phyloP scores from a whole-genome alignment of 768 basidiomycete genomes.

The Calvatia gigantea region DNA sequence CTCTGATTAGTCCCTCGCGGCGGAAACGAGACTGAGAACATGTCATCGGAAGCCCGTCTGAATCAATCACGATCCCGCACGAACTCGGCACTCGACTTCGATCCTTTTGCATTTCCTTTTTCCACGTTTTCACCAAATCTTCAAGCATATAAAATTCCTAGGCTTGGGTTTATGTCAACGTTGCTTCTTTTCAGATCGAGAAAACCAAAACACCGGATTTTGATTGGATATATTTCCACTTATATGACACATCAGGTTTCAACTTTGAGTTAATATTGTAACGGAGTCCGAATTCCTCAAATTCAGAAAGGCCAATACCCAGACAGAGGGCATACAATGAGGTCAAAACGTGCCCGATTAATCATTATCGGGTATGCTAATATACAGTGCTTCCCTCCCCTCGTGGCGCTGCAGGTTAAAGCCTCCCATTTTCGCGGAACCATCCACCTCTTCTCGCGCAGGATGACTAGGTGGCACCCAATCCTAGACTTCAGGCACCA shows the following conservation, averaged over 20 bases:
- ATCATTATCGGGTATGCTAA: not conserved
- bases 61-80: not conserved
- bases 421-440: not conserved
- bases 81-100: not conserved
- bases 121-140: not conserved
- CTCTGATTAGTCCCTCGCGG: constrained; percentile 9
- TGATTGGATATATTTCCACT: not conserved
- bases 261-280: not conserved
- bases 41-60: not conserved
- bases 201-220: constrained; percentile 3
- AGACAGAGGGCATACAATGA: not conserved
- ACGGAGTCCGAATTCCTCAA: not conserved
- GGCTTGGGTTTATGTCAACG: constrained; percentile 7
- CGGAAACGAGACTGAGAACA: not conserved
- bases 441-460: not conserved
- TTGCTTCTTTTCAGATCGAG: not conserved
- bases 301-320: not conserved
- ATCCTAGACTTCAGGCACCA: not conserved
- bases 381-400: not conserved
- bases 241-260: constrained; percentile 1
- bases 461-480: not conserved
- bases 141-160: not conserved
- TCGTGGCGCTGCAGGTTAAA: not conserved
- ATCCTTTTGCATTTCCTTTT: constrained; percentile 10
- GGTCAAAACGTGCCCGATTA: not conserved